Evolutionary conservation across 2,329 filamentous ascomycete species (phyloP), one percentile per base, ranked within the genome.

Genomic region (Diplodia intermedia): DNA sequence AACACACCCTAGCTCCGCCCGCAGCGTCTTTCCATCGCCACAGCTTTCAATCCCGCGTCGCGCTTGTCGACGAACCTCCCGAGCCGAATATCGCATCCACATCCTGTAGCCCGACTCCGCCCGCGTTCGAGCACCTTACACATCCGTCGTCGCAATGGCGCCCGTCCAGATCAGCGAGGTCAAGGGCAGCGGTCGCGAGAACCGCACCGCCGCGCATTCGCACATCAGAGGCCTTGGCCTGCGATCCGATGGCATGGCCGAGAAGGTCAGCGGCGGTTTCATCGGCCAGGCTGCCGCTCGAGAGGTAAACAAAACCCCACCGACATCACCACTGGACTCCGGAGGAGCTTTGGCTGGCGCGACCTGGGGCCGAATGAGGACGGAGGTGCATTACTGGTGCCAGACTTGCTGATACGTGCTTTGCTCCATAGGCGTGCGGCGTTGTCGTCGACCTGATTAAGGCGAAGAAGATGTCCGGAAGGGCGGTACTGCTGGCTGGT

Each of bases 161-260:
- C 67, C 72, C 36, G 77, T 80, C 68, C 77, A 77, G 14, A 78
- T 80, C 74, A 96, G 91, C 84, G 93, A 97, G 84, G 92, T 97
- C 77, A 97, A 97, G 86, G 91, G 91, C 84, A 94, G 93, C 83
- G 94, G 92, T 82, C 93, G 95, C 84, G 94, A 97, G 81, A 95
- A 96, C 83, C 90, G 95, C 78, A 99, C 95, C 57, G 94, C 95
- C 70, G 91, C 94, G 74, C 95, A 99, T 82, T 97, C 94, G 65
- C 95, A 99, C 82, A 99, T 99, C 86, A 97, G 93, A 79, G 95
- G 95, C 63, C 86, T 99, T 50, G 95, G 95, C 20, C 83, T 99
- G 73, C 91, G 92, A 76, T 79, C 88, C 61, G 92, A 97, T 89
- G 95, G 95, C 71, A 90, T 87, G 65, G 93, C 95, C 70, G 94